These are phyloP conservation scores for Vaccinium macrocarpon DNA, from an alignment of 148 eudicot species.

Conservation along the genomic window DNA sequence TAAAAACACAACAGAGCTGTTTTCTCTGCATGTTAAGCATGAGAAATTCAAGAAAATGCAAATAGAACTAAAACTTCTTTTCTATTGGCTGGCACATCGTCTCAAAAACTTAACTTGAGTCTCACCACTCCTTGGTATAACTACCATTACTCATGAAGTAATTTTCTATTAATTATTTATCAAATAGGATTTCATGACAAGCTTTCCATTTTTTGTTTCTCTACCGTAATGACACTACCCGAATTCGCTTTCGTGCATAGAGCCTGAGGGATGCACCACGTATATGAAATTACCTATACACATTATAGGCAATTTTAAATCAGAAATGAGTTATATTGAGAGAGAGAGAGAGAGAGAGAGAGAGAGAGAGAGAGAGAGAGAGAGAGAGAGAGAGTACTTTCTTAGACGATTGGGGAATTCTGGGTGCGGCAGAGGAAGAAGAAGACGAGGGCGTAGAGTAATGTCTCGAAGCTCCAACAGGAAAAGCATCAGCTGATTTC, in stretches of 20 bases:
- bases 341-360: too few relatives aligned
- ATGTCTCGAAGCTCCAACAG: slow-evolving; percentile 17
- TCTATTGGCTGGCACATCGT: not conserved
- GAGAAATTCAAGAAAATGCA: not conserved
- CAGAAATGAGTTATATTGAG: too few relatives aligned
- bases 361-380: too few relatives aligned
- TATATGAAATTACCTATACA: not conserved
- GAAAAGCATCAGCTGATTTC: not conserved
- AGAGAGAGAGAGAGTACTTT: slow-evolving; percentile 20
- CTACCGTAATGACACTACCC: not conserved
- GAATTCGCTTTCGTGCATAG: not conserved
- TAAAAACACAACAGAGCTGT: not conserved
- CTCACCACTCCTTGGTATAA: not conserved
- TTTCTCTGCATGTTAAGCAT: not conserved
- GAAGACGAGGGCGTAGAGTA: slow-evolving; percentile 22
- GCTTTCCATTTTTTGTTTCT: not conserved
- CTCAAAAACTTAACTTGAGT: not conserved
- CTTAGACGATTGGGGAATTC: slow-evolving; percentile 31
- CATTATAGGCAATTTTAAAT: too few relatives aligned
- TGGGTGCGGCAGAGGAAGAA: slow-evolving; percentile 21
- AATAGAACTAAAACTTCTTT: not conserved
- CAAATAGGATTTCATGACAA: not conserved
- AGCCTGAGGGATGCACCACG: not conserved
- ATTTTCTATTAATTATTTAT: not conserved
- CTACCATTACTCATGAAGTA: not conserved